Base-by-base conservation (phyloP, 768 basidiomycete species). In the Rhodotorula toruloides region DNA sequence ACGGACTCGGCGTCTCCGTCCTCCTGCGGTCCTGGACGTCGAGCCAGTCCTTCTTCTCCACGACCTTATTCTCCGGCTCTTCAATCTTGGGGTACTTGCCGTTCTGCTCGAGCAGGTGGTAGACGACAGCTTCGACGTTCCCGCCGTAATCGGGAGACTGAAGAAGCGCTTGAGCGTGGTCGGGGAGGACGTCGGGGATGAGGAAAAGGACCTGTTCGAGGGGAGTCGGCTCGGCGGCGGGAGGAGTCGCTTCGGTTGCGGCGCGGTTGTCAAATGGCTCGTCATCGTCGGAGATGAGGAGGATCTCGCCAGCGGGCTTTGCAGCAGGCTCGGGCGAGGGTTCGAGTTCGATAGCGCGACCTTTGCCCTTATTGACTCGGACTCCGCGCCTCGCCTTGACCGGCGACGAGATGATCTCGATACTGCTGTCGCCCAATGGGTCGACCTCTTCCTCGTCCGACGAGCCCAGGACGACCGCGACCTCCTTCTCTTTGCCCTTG, bases 111-210 rank as follows among this genome's bases (percentile, higher is more conserved):
- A 65, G 39, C 4, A 70, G 34, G 21, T n/a, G 39, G 2, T 70
- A 59, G 22, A 70, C 34, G 17, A 56, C 57, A 34, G 16, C 22
- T 32, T 53, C 43, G 0, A 43, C 44, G 19, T 54, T 36, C 1
- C n/a, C 40, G 17, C 10, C 55, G 55, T 19, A 47, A 11, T 57
- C 36, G 0, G 19, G n/a, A 5, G 50, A 42, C 5, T 39, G 32
- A 31, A 70, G 63, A 1, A 65, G 32, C 14, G 10, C n/a, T 22
- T 27, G 13, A 2, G 56, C 68, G 52, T 62, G 56, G 8, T 40
- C 27, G 22, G 68, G 63, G 6, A 54, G 50, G 22, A 58, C 54
- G 17, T 69, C 68, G 39, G 68, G 68, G 37, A 69, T 16, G 59
- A 69, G 27, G 25, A n/a, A 3, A 27, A 69, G 59, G 32, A 69